Evolutionary conservation across 179 eudicot species (phyloP).

Genomic region (Nepenthes alata): DNA sequence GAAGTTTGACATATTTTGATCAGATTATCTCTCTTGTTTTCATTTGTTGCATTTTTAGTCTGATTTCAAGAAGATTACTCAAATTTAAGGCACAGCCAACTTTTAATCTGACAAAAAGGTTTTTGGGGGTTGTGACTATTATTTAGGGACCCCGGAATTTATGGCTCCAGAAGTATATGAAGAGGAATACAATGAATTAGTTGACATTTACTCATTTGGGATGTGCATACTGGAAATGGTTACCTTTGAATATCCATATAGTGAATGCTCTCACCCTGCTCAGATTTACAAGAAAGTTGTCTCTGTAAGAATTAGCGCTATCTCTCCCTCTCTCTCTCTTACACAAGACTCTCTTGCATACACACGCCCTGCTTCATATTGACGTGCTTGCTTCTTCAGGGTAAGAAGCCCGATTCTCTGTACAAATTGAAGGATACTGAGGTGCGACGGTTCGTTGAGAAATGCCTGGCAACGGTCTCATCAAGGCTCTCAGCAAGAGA

Average conservation of each 20-base stretch:
- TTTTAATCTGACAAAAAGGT: neutral
- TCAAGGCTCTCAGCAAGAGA: constrained; percentile 43
- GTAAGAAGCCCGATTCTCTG: constrained; percentile 50
- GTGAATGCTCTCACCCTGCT: constrained; percentile 24
- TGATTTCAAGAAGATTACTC: neutral
- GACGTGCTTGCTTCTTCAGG: constrained; percentile 19
- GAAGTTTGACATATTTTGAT: neutral
- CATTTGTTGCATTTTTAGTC: neutral
- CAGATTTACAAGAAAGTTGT: constrained; percentile 27
- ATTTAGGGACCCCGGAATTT: constrained; percentile 30
- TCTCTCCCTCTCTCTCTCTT: neutral
- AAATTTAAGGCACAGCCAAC: neutral
- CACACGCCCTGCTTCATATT: neutral
- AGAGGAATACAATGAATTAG: constrained; percentile 24
- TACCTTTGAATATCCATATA: constrained; percentile 19
- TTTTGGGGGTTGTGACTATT: constrained; percentile 11
- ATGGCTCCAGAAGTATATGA: constrained; percentile 34
- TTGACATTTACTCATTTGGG: constrained; percentile 23
- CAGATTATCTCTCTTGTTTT: neutral
- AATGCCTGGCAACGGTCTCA: constrained; percentile 49
- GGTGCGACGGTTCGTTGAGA: constrained; percentile 44
- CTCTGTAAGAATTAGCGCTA: constrained; percentile 12
- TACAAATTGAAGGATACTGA: constrained; percentile 53
- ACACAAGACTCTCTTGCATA: neutral
- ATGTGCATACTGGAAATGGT: constrained; percentile 23